Base-by-base conservation (phyloP, 768 basidiomycete genomes). In the Lentinula sp. region DNA sequence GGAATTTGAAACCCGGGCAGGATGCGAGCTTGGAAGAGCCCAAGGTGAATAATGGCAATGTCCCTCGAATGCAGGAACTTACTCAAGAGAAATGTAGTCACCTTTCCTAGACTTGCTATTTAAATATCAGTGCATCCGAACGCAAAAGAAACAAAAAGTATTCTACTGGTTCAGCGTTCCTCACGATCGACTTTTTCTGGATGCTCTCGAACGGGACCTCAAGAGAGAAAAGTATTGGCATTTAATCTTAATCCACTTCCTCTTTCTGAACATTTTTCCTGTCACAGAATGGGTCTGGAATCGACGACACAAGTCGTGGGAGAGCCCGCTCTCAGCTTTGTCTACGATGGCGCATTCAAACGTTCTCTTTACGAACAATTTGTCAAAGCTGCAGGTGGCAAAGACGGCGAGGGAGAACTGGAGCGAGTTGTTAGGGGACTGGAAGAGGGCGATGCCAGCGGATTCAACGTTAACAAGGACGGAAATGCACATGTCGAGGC, bases 101-200 rank as follows among this genome's bases (percentile, higher is more conserved):
- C 89, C 91, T 0, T 95, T 98, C 76, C 80, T 98, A 16, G 95
- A 98, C 67, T 81, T 95, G 32, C 76, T 98, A 9, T 97, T 97
- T 85, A 95, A 95, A 73, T 95, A 91, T 67, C 93, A 95, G 70
- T 96, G 95, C 71, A 97, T 98, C 66, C 86, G 95, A 42, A 98
- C 95, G 1, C 95, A 98, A 72, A 98, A 97, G 82, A 98, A 97
- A 77, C 95, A 96, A 77, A 95, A 98, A 73, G 95, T 98, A n/a
- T 98, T 97, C 70, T 97, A 92, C 72, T 98, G 95, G 95, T 97
- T 93, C 76, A 95, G 94, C 6, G 95, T 98, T 6, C 95, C 95
- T 2, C 95, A 98, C 63, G 95, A 98, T 72, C 88, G 95, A 37
- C 88, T 98, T 59, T 98, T 97, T 81, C 85, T 98, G 57, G 95